Evolutionary conservation across 78 protist genomes (phyloP), one percentile per base, ranked within the genome.

Genomic region (Creolimax fragrantissima): DNA sequence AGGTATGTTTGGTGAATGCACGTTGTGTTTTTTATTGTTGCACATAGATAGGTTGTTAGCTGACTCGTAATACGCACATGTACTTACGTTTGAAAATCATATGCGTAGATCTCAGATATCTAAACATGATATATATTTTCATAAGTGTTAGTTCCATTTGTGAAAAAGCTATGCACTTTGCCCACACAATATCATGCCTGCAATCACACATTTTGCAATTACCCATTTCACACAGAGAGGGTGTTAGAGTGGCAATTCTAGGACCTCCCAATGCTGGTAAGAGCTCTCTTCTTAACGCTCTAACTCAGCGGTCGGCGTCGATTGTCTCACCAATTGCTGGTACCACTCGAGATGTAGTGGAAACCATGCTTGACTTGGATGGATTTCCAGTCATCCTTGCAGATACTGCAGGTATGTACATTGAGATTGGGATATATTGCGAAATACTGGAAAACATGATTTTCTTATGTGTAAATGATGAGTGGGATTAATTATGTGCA

Each of bases 321-420:
- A 97, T 97, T 35, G 98, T 97, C 39, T 93, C 96, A 39, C 93
- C 95, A 39, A 92, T 95, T 0, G 93, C 96, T 6, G 99, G 99
- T 74, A 97, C 98, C 1, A 97, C 99, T 3, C 91, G 99, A 35
- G 99, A 97, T 81, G 91, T 97, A 2, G 83, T 97, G 36, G 96
- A 95, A 66, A 97, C 97, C 24, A 3, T 88, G 37, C 11, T 88
- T 2, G 89, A 96, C 42, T 74, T 97, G 35, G 97, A 93, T 11
- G 98, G 99, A 32, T 95, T 66, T 41, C 97, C 98, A 0, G 95
- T 97, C 3, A 3, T 94, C 2, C 44, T 97, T n/a, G 84, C 93
- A 42, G 98, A 97, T 85, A 97, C 98, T 2, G 98, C 98, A 0
- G 98, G 98, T 24, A 43, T 96, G 41, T n/a, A n/a, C n/a, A n/a